phyloP scores from a whole-genome alignment of 1,139 yeast species.

The Tardiomyces digboiensis region DNA sequence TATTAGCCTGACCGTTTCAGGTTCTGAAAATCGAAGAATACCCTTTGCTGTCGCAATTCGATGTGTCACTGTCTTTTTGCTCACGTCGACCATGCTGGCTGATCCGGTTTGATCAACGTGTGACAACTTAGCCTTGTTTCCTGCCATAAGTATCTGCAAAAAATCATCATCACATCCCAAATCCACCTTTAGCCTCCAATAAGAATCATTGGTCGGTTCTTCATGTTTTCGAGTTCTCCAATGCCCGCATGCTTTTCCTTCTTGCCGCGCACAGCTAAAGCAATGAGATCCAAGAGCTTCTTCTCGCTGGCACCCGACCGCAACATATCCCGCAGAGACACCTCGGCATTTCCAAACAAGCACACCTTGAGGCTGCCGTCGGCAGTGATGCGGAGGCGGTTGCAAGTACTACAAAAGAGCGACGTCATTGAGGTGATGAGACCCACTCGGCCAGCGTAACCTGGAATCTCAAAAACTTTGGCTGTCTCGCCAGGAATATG shows the following conservation, averaged over 20 bases:
- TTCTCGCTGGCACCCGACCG: conserved; percentile 26
- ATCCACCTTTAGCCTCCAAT: conserved; percentile 35
- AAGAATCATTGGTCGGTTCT: conserved; percentile 44
- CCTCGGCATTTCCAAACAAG: conserved; percentile 41
- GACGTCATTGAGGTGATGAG: conserved; percentile 45
- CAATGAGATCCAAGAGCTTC: conserved; percentile 31
- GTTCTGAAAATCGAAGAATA: conserved; percentile 28
- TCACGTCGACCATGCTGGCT: conserved; percentile 40
- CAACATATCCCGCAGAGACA: conserved; percentile 35
- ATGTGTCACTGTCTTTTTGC: conserved; percentile 28
- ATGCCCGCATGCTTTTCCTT: conserved; percentile 42
- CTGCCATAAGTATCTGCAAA: conserved; percentile 47
- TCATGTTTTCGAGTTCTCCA: conserved; percentile 34
- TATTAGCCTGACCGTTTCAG: conserved; percentile 24
- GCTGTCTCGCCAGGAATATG: conserved; percentile 39
- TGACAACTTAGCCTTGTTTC: conserved; percentile 28
- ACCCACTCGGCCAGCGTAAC: conserved; percentile 35
- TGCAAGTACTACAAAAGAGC: conserved; percentile 40
- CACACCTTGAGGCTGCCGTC: conserved; percentile 46
- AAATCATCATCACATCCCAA: conserved; percentile 2
- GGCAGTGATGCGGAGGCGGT: conserved; percentile 37
- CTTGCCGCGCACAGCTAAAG: conserved; percentile 34
- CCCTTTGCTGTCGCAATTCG: conserved; percentile 37
- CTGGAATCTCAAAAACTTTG: conserved; percentile 32
- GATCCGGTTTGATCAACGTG: conserved; percentile 36